Evolutionary conservation across 2,329 filamentous ascomycete species (phyloP), one percentile per base, ranked within the genome.

Genomic region (Cladosporium sp.): DNA sequence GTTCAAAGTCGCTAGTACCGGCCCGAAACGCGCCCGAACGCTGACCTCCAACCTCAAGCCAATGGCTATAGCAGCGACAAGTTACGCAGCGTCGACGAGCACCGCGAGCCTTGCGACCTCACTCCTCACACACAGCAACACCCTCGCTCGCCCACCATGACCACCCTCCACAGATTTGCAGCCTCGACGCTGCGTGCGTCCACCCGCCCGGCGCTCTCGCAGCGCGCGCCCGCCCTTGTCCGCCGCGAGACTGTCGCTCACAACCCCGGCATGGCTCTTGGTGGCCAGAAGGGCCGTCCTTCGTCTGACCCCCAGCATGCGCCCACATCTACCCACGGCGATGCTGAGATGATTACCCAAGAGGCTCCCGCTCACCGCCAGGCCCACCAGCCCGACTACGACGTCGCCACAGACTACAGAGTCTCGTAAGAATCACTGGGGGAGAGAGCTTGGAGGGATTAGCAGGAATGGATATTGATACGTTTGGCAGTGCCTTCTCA

Each of bases 331-430:
- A 68, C 67, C 69, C 60, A 54, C 15, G 60, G 60, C 47, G 60
- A 63, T 51, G 47, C 68, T 67, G 82, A 81, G 26, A 75, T 86
- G 78, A 82, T 85, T 71, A 81, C 80, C 67, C 76, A 84, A 71
- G 80, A 87, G 70, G 78, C 75, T 26, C 78, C 85, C 41, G 75
- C 78, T 14, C 80, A 85, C 73, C 83, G 81, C 68, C 80, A 83
- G 75, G 78, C 84, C 71, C 92, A 95, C 78, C 85, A 91, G 73
- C 92, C 92, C 68, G 90, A 97, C 77, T 97, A 96, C 78, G 85
- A 86, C 71, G 90, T 90, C 52, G 88, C 88, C 60, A 85, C 91
- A 73, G 94, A 98, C 80, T 93, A 93, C 81, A 91, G 91, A 69
- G 96, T 92, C 71, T 97, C 93, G 93, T 97, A 86, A 77, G 90